Evolutionary conservation across 441 rosid genomes (phyloP).

Genomic region (Omphalea diandra): DNA sequence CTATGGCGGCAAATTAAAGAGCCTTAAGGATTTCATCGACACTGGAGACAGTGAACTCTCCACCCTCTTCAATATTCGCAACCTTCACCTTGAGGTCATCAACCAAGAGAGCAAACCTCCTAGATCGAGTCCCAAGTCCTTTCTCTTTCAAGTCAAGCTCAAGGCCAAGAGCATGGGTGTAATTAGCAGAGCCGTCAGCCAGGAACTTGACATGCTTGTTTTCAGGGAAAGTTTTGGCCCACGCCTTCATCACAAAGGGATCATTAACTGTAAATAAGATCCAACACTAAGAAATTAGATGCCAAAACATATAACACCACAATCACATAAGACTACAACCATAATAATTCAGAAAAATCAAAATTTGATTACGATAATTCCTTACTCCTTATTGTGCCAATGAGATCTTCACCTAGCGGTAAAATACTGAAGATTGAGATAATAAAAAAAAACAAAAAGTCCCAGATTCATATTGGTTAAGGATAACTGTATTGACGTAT

Average conservation of each 20-base stretch:
- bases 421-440: too few relatives aligned
- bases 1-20: slow-evolving; percentile 32
- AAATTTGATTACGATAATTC: neutral
- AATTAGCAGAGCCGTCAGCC: slow-evolving; percentile 81
- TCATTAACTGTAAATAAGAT: slow-evolving; percentile 64
- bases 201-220: slow-evolving; percentile 87
- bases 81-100: slow-evolving; percentile 89
- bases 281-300: neutral
- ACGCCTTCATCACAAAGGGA: slow-evolving; percentile 92
- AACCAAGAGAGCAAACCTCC: slow-evolving; percentile 76
- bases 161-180: slow-evolving; percentile 82
- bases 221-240: slow-evolving; percentile 91
- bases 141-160: slow-evolving; percentile 86
- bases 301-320: neutral
- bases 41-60: slow-evolving; percentile 83
- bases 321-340: neutral
- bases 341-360: neutral
- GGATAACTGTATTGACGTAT: too few relatives aligned
- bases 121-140: slow-evolving; percentile 84
- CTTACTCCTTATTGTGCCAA: too few relatives aligned
- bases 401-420: too few relatives aligned
- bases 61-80: slow-evolving; percentile 84
- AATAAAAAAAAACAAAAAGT: too few relatives aligned
- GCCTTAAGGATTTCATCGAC: slow-evolving; percentile 83
- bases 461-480: too few relatives aligned